Evolutionary conservation across 352 stramenopile species (phyloP).

Genomic region (Globisporangium ultimum): DNA sequence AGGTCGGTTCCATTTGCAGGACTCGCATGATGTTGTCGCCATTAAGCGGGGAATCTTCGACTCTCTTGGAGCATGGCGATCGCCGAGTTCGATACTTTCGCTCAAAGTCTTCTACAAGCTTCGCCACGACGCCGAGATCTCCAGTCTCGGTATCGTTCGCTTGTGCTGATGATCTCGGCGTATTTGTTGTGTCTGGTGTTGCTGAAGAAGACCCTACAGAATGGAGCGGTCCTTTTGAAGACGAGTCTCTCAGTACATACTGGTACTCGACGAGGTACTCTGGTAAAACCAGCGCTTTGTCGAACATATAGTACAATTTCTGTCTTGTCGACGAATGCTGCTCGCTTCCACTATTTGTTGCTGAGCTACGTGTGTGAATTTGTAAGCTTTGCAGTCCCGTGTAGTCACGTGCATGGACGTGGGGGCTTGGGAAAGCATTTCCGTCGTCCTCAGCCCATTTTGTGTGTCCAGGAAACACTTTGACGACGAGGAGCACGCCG

Average conservation of each 20-base stretch:
- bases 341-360: not conserved
- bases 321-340: conserved; percentile 26
- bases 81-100: conserved; percentile 48
- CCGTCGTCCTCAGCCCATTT: conserved; percentile 26
- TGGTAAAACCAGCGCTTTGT: conserved; percentile 72
- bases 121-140: conserved; percentile 26
- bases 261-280: conserved; percentile 88
- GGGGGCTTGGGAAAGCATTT: conserved; percentile 8
- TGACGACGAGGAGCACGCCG: conserved; percentile 67
- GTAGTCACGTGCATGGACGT: conserved; percentile 28
- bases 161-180: conserved; percentile 2
- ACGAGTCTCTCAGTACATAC: conserved; percentile 26
- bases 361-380: conserved; percentile 42
- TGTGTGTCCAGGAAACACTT: conserved; percentile 80
- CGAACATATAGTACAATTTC: conserved; percentile 78
- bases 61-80: conserved; percentile 23
- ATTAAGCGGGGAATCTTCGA: conserved; percentile 7
- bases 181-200: not conserved
- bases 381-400: conserved; percentile 57
- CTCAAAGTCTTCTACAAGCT: conserved; percentile 53
- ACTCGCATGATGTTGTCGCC: conserved; percentile 29
- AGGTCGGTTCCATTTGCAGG: conserved; percentile 40
- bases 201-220: not conserved
- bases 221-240: not conserved
- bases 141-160: conserved; percentile 14